Evolutionary conservation across 164 flowering plant genomes (phyloP), one percentile per base, ranked within the genome.

Genomic region (Saururus chinensis): DNA sequence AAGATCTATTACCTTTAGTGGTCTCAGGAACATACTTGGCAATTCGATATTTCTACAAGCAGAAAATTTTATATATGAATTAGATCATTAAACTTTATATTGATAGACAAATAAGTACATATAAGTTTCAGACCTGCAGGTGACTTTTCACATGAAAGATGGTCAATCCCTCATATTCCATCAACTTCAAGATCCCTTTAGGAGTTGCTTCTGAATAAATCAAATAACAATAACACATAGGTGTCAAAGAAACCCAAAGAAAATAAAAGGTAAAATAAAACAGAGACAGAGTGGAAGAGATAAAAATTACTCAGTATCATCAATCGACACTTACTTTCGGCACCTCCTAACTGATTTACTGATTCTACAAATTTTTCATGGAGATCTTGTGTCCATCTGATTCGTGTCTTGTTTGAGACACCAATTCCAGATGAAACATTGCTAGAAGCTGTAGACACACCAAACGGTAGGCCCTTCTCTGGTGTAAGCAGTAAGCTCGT

Each of bases 111-210:
- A 57, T 25, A 26, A 57, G 19, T 7, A 24, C 22, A 25, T 57
- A 20, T 22, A 19, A 41, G 20, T 54, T 11, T 20, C 30, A 37
- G 37, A 81, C 96, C 98, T 89, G 98, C 73, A 92, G 67, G 75
- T 92, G 98, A 68, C 98, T 92, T 76, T 89, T 92, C 19, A 92
- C 88, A 73, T 92, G 98, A 61, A 83, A 86, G 68, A 92, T 84
- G 22, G 98, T 89, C 70, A 92, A 76, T 41, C 89, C 93, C 8
- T 92, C 83, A 4, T 92, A 77, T 19, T 81, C 81, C 96, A 92
- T 92, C 68, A 83, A 71, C 77, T 76, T 92, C 74, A 87, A 70
- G 60, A 92, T 88, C 61, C 85, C 93, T 79, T 89, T 92, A 14
- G 98, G 98, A 22, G 96, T 92, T 66, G 98, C 96, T 76, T 80